Conservation (phyloP, 1,139 yeast species). For the Keqinozyma sinolaborantium region DNA sequence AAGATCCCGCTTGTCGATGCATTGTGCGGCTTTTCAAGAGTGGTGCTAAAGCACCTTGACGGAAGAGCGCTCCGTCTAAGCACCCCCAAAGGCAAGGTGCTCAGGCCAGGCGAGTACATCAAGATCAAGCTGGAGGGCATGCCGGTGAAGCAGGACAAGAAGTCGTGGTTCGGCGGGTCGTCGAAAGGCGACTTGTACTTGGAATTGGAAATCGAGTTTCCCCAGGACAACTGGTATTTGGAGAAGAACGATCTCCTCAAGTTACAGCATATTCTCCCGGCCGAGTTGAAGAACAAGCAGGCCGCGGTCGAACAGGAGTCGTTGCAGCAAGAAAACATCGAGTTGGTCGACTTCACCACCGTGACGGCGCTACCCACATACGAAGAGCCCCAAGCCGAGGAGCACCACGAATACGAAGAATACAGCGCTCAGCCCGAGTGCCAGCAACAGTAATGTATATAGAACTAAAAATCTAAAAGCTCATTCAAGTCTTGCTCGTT, state of each 20-base stretch:
- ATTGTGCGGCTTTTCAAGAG: constrained; percentile 71
- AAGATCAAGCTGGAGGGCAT: constrained; percentile 79
- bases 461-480: constrained; percentile 28
- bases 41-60: constrained; percentile 74
- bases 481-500: constrained; percentile 32
- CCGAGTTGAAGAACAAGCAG: constrained; percentile 21
- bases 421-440: constrained; percentile 36
- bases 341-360: constrained; percentile 38
- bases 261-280: constrained; percentile 55
- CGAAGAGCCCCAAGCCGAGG: constrained; percentile 8
- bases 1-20: constrained; percentile 75
- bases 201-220: constrained; percentile 72
- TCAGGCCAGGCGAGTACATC: constrained; percentile 73
- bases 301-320: constrained; percentile 22
- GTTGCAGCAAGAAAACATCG: constrained; percentile 36
- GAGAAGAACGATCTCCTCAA: constrained; percentile 59
- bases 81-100: constrained; percentile 72
- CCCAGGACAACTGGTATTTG: constrained; percentile 75
- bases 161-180: constrained; percentile 25
- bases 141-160: constrained; percentile 51
- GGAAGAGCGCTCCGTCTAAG: constrained; percentile 66
- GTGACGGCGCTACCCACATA: constrained; percentile 34
- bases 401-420: constrained; percentile 9
- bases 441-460: constrained; percentile 28
- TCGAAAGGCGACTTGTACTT: constrained; percentile 73